Percentiles rank a stretch among this genome's conserved stretches.
Conservation (phyloP, 192 early-diverging fungal genomes). For the Coemansia aciculifera region DNA sequence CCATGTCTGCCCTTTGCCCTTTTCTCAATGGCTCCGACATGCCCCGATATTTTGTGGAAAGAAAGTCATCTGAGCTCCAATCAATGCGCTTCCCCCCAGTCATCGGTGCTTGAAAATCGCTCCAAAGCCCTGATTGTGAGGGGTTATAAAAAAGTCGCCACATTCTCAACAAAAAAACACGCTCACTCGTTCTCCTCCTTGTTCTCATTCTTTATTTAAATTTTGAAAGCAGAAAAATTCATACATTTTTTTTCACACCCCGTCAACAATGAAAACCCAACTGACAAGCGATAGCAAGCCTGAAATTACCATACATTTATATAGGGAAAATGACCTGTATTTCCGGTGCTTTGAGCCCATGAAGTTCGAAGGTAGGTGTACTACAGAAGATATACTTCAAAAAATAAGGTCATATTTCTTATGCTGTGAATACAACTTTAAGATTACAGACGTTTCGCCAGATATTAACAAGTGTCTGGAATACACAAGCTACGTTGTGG, state of each 20-base stretch:
- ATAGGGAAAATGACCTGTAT: not conserved
- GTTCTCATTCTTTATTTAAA: not conserved
- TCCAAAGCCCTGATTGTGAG: not conserved
- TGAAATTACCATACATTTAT: constrained; percentile 2
- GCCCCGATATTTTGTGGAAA: not conserved
- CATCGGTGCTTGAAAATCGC: not conserved
- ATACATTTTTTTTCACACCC: not conserved
- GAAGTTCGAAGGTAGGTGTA: not conserved
- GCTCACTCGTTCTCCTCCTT: not conserved
- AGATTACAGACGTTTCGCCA: not conserved
- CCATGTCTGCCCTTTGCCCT: not conserved
- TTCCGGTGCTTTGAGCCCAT: not conserved
- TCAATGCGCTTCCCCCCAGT: not conserved
- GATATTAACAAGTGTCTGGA: not conserved
- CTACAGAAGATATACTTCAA: not conserved
- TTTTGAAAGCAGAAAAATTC: not conserved
- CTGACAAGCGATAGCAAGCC: not conserved
- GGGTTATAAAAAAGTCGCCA: not conserved
- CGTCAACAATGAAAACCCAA: not conserved
- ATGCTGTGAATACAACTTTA: not conserved
- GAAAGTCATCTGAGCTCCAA: not conserved
- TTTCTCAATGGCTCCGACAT: not conserved
- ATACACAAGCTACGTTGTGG: not conserved
- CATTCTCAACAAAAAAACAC: not conserved
- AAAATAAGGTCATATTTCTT: not conserved